A percentile compares a stretch with the other conserved stretches of the same genome.
Conservation (phyloP, 257 asterid species). For the Solanum etuberosum region DNA sequence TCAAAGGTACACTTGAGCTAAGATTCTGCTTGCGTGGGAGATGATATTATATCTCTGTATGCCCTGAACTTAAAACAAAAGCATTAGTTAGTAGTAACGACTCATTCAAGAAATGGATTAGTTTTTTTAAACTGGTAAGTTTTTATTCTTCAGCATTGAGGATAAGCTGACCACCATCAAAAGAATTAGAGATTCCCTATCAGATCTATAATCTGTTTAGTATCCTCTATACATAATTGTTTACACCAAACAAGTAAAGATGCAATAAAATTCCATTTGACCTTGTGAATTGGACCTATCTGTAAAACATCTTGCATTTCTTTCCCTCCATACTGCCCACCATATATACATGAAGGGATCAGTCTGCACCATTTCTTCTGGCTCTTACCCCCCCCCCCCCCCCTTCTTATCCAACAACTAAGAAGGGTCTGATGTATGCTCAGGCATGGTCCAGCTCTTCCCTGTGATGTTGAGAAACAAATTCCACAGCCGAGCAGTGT, state of each 20-base stretch:
- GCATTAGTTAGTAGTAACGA: background rate
- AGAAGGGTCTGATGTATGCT: no score
- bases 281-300: no score
- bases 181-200: background rate
- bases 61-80: background rate
- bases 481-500: no score
- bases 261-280: no score
- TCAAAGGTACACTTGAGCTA: background rate
- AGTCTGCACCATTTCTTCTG: no score
- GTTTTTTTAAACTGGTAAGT: background rate
- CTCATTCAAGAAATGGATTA: background rate
- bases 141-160: background rate
- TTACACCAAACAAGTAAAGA: background rate
- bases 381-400: no score
- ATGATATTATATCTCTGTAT: background rate
- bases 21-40: background rate
- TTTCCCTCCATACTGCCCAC: no score
- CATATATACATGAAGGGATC: no score
- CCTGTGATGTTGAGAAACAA: no score
- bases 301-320: no score
- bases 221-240: background rate
- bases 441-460: no score
- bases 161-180: background rate
- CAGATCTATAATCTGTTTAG: background rate
- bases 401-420: no score